Evolutionary conservation across 306 rosid genomes (phyloP), one percentile per base, ranked within the genome.

Genomic region (Morella rubra): DNA sequence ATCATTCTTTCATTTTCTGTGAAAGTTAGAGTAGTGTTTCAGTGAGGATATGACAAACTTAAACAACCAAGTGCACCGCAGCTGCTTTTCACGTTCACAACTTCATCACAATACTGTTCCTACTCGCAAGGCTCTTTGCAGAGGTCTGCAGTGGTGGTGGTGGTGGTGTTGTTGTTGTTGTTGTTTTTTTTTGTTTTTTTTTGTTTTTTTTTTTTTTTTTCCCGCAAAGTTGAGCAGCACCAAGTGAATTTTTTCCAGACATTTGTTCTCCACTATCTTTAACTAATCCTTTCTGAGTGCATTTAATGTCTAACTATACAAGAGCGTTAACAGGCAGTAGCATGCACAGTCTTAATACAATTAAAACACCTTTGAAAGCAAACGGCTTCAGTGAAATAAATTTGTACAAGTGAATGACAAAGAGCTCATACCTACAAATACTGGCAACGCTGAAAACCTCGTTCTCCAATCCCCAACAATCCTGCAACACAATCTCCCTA

Each of bases 381-480:
- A 32, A 6, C 68, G 13, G 42, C 0, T 0, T 24, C 24, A 7
- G 3, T 37, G 24, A 16, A 18, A 8, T 41, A 41, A 15, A 64
- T 41, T 76, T 22, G 51, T 61, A 76, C 44, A 77, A 46, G 16
- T 71, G 75, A 45, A 13, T 18, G 67, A 9, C n/a, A 61, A 74
- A 80, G 58, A 71, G 12, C 51, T 16, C 50, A 70, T 76, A 93
- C 98, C 98, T 88, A 87, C 89, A 91, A 73, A 75, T 70, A 81
- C 77, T 85, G 0, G 98, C 97, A 68, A 88, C 76, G 61, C 77
- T 56, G 72, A 93, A 86, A 69, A 85, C 66, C 44, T 60, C 85
- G 69, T 93, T 65, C 15, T 80, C 92, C 90, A 93, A 76, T 6
- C 98, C 98, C 96, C 93, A 93, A 72, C 96, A 93, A 40, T 93